Conservation (phyloP, 345 rosid genomes). For the Murraya koenigii region DNA sequence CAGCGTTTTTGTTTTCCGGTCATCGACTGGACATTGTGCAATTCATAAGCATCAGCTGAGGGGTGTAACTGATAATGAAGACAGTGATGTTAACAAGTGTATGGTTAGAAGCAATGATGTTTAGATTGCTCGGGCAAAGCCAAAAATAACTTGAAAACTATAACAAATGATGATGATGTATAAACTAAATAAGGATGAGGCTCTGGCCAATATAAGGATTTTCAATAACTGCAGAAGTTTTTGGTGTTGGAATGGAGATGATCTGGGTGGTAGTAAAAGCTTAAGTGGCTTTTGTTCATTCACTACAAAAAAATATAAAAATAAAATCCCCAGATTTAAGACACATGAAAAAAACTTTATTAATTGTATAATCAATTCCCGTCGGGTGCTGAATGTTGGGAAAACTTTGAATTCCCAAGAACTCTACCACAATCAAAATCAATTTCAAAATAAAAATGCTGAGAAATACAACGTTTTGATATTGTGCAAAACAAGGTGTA, state of each 20-base stretch:
- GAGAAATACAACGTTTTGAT: not conserved
- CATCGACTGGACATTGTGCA: slow-evolving; percentile 46
- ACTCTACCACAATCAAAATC: slow-evolving; percentile 4
- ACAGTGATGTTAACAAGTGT: slow-evolving; percentile 10
- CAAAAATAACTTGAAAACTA: slow-evolving; percentile 3
- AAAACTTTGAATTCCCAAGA: slow-evolving; percentile 1
- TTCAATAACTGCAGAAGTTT: slow-evolving; percentile 13
- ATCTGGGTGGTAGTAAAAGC: not conserved
- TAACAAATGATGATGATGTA: slow-evolving; percentile 9
- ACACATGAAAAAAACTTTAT: not conserved
- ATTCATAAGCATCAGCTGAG: slow-evolving; percentile 48
- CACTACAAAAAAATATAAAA: too few relatives aligned
- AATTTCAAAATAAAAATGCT: not conserved
- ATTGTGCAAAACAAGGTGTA: not conserved
- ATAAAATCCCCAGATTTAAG: too few relatives aligned
- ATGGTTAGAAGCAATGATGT: slow-evolving; percentile 2
- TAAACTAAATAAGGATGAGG: slow-evolving; percentile 20
- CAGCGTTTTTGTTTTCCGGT: slow-evolving; percentile 43
- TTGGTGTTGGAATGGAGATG: not conserved
- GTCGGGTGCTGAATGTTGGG: not conserved
- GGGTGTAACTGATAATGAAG: slow-evolving; percentile 26
- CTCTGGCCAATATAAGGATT: slow-evolving; percentile 10
- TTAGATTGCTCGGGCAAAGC: slow-evolving; percentile 7
- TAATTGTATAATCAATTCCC: not conserved
- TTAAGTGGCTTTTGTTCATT: not conserved